Conservation (phyloP, 2,329 filamentous ascomycete species). For the Apiospora sp. region DNA sequence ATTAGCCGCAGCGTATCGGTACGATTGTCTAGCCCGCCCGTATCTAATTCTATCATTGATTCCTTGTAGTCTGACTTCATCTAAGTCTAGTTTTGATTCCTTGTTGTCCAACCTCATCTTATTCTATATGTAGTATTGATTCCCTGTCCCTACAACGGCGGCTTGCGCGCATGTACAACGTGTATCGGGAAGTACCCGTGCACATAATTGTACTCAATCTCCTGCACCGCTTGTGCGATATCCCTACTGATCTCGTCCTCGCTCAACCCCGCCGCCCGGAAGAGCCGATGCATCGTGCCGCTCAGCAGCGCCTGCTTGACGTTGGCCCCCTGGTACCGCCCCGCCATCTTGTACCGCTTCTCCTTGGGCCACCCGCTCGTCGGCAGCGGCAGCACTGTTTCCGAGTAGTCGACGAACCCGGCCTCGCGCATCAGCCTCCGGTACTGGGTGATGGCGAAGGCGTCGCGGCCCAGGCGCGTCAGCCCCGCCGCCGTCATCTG, state of each 20-base stretch:
- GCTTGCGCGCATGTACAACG: not conserved
- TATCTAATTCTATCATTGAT: no score
- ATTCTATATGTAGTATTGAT: no score
- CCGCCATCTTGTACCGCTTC: constrained; percentile 2
- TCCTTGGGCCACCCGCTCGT: not conserved
- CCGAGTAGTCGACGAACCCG: not conserved
- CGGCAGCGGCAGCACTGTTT: constrained; percentile 3
- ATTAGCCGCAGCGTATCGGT: no score
- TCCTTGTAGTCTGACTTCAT: no score
- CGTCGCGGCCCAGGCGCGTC: not conserved
- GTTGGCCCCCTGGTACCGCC: not conserved
- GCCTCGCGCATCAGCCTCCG: not conserved
- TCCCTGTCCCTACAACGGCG: not conserved
- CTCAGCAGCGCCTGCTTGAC: not conserved
- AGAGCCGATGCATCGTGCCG: not conserved
- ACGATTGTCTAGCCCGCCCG: no score
- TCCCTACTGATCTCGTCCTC: not conserved
- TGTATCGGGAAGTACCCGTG: constrained; percentile 6
- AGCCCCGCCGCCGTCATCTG: not conserved
- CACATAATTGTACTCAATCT: not conserved
- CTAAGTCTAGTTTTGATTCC: no score
- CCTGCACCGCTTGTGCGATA: not conserved
- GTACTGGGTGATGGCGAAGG: not conserved
- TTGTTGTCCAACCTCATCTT: no score
- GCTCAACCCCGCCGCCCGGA: not conserved